phyloP scores from a whole-genome alignment of 192 early-diverging fungal genomes.

The Funneliformis mosseae region DNA sequence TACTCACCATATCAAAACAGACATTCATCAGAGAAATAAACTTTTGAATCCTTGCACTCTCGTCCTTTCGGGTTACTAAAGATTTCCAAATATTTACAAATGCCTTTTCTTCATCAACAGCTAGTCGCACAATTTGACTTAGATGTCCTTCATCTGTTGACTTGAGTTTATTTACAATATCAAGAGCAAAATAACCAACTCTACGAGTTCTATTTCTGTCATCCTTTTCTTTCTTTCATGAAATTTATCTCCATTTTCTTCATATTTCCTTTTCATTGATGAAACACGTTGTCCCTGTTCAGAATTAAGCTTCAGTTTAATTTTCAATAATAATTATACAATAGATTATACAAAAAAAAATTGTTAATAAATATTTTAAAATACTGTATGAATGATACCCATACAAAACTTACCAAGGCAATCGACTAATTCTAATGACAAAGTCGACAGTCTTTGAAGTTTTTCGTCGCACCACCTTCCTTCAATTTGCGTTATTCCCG shows the following conservation, averaged over 20 bases:
- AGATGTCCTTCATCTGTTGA: conserved; percentile 25
- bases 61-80: conserved; percentile 27
- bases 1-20: conserved; percentile 28
- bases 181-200: conserved; percentile 28
- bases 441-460: conserved; percentile 23
- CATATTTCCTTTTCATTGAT: conserved; percentile 25
- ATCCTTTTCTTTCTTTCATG: conserved; percentile 22
- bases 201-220: conserved; percentile 26
- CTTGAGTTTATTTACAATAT: conserved; percentile 28
- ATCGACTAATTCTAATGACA: conserved; percentile 26
- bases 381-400: conserved; percentile 31
- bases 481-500: conserved; percentile 24
- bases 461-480: conserved; percentile 24
- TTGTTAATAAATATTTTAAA: conserved; percentile 15
- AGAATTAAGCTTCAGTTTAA: conserved; percentile 25
- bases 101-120: conserved; percentile 22
- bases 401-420: conserved; percentile 32
- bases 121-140: conserved; percentile 29
- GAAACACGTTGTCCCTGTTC: conserved; percentile 23
- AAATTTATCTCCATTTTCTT: conserved; percentile 21
- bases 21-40: conserved; percentile 28
- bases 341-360: conserved; percentile 27
- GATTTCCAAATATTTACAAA: conserved; percentile 29
- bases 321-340: conserved; percentile 8
- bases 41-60: conserved; percentile 23